Percentiles rank a stretch among this genome's conserved stretches.
phyloP scores from a whole-genome alignment of 768 basidiomycete species.

The Suillus luteus region DNA sequence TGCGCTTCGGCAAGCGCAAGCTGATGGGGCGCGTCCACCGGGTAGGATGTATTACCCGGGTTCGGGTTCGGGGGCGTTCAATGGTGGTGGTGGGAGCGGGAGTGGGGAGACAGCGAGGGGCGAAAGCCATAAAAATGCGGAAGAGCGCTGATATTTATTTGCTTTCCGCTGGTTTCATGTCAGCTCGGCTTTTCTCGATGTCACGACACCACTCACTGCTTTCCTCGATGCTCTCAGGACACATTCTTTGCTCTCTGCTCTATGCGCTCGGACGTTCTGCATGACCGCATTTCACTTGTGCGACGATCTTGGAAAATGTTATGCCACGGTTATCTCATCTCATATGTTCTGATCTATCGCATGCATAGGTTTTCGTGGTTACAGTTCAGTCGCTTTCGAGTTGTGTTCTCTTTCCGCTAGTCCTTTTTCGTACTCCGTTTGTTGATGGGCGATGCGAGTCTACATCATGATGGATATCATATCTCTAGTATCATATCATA shows the following conservation, averaged over 20 bases:
- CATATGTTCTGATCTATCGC: slow-evolving; percentile 29
- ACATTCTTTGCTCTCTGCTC: slow-evolving; percentile 7
- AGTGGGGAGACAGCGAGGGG: slow-evolving; percentile 19
- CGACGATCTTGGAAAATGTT: slow-evolving; percentile 24
- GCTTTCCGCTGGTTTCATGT: not conserved
- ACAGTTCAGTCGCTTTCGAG: slow-evolving; percentile 21
- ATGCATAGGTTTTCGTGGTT: slow-evolving; percentile 25
- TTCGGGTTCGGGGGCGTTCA: slow-evolving; percentile 20
- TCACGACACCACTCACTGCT: not conserved
- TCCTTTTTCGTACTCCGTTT: not conserved
- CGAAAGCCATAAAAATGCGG: slow-evolving; percentile 27
- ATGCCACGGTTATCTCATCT: slow-evolving; percentile 3
- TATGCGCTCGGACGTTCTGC: slow-evolving; percentile 11
- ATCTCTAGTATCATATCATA: slow-evolving; percentile 1
- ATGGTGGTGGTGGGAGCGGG: slow-evolving; percentile 14
- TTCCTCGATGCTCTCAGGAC: slow-evolving; percentile 3
- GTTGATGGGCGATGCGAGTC: slow-evolving; percentile 5
- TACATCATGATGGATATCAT: slow-evolving; percentile 5
- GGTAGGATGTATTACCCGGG: slow-evolving; percentile 21
- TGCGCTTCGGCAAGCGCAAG: slow-evolving; percentile 16
- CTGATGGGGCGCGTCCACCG: slow-evolving; percentile 23
- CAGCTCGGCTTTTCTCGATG: slow-evolving; percentile 1
- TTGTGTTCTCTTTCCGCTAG: slow-evolving; percentile 15
- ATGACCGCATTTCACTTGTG: slow-evolving; percentile 11
- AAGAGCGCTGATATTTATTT: slow-evolving; percentile 18